A percentile compares a stretch with the other conserved stretches of the same genome.
These are phyloP conservation scores for Chionographis japonica DNA, from an alignment of 106 monocot species.

Conservation along the genomic window DNA sequence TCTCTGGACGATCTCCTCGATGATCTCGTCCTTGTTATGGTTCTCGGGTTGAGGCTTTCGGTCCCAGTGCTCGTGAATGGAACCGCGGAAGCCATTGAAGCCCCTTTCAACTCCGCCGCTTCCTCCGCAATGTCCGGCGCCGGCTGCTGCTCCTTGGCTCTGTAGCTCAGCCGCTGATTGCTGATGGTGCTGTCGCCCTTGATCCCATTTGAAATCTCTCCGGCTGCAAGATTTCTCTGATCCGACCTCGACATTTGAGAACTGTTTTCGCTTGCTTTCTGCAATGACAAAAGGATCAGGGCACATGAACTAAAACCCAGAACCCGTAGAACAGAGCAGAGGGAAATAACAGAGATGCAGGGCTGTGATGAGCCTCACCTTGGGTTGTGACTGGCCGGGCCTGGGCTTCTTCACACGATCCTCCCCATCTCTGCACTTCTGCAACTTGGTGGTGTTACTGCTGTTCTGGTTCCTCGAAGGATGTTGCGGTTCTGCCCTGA, in stretches of 20 bases:
- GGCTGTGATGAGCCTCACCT: slow-evolving; percentile 11
- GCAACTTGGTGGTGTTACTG: slow-evolving; percentile 12
- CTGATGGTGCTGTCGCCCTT: slow-evolving; percentile 8
- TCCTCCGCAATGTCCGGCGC: slow-evolving; percentile 14
- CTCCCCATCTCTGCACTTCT: slow-evolving; percentile 18
- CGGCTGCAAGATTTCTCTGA: background rate
- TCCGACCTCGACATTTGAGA: too few relatives aligned
- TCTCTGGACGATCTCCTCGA: slow-evolving; percentile 68
- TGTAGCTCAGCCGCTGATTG: slow-evolving; percentile 31
- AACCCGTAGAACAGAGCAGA: too few relatives aligned
- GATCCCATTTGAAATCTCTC: background rate
- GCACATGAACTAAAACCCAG: background rate
- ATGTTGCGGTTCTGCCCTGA: slow-evolving; percentile 20
- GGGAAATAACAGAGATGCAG: too few relatives aligned
- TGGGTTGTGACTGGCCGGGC: slow-evolving; percentile 9
- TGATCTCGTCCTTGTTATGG: slow-evolving; percentile 37
- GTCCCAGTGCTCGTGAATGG: slow-evolving; percentile 1
- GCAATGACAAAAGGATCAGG: background rate
- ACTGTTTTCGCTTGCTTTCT: slow-evolving; percentile 8
- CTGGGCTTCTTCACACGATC: slow-evolving; percentile 10
- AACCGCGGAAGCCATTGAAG: slow-evolving; percentile 7
- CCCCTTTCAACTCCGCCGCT: slow-evolving; percentile 1
- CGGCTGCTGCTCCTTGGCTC: slow-evolving; percentile 12
- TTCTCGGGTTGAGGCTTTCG: slow-evolving; percentile 17
- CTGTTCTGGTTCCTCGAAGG: slow-evolving; percentile 1